Percentiles rank a stretch among this genome's conserved stretches.
phyloP scores from a whole-genome alignment of 495 filamentous ascomycete species.

The Xylaria flabelliformis region DNA sequence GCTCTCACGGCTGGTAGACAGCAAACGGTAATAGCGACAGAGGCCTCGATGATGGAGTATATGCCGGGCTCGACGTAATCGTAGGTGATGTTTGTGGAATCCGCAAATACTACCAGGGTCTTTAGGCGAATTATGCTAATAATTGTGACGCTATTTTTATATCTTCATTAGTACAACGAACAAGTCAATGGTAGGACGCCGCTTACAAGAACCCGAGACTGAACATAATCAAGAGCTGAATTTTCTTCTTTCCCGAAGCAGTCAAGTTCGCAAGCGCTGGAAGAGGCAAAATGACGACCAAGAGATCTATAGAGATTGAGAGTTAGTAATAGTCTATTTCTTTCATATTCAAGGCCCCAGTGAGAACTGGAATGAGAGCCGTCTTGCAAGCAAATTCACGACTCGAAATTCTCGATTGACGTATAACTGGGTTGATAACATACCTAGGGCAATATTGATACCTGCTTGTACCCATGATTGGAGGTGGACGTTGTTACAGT shows the following conservation, averaged over 20 bases:
- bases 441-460: conserved; percentile 44
- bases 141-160: conserved; percentile 38
- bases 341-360: background rate
- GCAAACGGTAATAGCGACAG: conserved; percentile 49
- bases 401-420: background rate
- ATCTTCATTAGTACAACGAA: conserved; percentile 1
- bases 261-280: conserved; percentile 44
- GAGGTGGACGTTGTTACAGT: conserved; percentile 46
- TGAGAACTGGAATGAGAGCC: background rate
- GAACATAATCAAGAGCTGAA: conserved; percentile 53
- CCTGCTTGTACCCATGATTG: conserved; percentile 44
- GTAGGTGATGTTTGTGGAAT: conserved; percentile 47
- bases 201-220: conserved; percentile 49
- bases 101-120: conserved; percentile 44
- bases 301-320: conserved; percentile 35
- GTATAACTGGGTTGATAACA: background rate
- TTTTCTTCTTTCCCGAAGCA: conserved; percentile 41
- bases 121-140: conserved; percentile 47
- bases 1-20: conserved; percentile 49
- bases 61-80: conserved; percentile 49
- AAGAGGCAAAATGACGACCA: conserved; percentile 51
- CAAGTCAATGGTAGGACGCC: background rate
- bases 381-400: background rate
- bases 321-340: background rate
- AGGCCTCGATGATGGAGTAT: conserved; percentile 52